phyloP scores from a whole-genome alignment of 2,329 filamentous ascomycete genomes.

The Aspergillus sp. region DNA sequence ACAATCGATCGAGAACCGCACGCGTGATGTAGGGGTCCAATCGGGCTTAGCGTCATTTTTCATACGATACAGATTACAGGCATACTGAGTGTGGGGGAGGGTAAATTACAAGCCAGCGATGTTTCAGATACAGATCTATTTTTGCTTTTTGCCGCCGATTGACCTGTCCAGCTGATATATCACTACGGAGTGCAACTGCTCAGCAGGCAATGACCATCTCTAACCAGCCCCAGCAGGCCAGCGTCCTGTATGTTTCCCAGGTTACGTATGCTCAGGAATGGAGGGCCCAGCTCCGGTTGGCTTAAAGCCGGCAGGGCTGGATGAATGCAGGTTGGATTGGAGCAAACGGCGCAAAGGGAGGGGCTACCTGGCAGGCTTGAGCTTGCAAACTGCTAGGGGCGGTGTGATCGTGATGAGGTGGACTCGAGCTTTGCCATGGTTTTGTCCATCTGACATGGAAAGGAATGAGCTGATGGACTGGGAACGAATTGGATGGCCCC shows the following conservation, averaged over 20 bases:
- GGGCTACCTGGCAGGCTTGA: slow-evolving; percentile 5
- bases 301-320: slow-evolving; percentile 9
- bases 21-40: slow-evolving; percentile 4
- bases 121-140: not conserved
- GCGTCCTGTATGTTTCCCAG: not conserved
- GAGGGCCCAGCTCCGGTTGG: not conserved
- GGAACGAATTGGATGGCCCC: not conserved
- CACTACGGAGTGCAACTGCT: not conserved
- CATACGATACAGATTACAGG: not conserved
- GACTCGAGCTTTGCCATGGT: slow-evolving; percentile 5
- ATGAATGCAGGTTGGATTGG: slow-evolving; percentile 12
- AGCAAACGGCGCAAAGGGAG: slow-evolving; percentile 8
- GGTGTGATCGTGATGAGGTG: slow-evolving; percentile 14
- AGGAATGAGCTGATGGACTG: not conserved
- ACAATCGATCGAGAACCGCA: not conserved
- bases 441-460: slow-evolving; percentile 9
- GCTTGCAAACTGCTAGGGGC: slow-evolving; percentile 10
- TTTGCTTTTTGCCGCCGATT: slow-evolving; percentile 1
- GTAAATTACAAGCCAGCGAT: not conserved
- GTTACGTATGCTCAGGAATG: not conserved
- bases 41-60: slow-evolving; percentile 1
- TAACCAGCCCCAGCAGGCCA: not conserved
- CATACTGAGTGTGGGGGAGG: not conserved
- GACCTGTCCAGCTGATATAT: slow-evolving; percentile 26
- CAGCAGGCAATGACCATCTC: not conserved